phyloP scores from a whole-genome alignment of 2,329 filamentous ascomycete genomes.

The Scorias spongiosa region DNA sequence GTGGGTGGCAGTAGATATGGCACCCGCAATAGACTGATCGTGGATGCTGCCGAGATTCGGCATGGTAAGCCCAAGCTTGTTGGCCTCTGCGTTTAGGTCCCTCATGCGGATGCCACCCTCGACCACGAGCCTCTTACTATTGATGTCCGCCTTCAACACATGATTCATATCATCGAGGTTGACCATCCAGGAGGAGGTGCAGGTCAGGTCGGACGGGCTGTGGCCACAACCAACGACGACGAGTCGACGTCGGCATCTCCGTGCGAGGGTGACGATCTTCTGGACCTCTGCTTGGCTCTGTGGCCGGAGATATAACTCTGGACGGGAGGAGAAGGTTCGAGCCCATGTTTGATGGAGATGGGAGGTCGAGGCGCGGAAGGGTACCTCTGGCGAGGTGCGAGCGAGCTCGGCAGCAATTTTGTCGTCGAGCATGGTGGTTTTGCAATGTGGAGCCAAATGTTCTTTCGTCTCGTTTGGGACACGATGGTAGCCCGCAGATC shows the following conservation, averaged over 20 bases:
- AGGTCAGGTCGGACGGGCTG: slow-evolving; percentile 82
- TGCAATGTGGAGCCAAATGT: no score
- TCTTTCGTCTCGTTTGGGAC: no score
- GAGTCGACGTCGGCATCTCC: slow-evolving; percentile 63
- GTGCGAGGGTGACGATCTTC: slow-evolving; percentile 67
- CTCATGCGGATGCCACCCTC: slow-evolving; percentile 79
- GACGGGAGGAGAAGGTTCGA: slow-evolving; percentile 73
- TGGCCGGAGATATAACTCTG: slow-evolving; percentile 83
- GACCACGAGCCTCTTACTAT: slow-evolving; percentile 54
- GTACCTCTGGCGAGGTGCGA: slow-evolving; percentile 44
- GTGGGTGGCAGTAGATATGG: slow-evolving; percentile 85
- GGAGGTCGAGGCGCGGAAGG: slow-evolving; percentile 59
- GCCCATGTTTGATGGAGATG: slow-evolving; percentile 90
- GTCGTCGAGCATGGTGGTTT: slow-evolving; percentile 1
- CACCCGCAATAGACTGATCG: slow-evolving; percentile 80
- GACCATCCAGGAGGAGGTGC: slow-evolving; percentile 84
- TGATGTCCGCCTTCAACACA: slow-evolving; percentile 53
- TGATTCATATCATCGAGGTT: slow-evolving; percentile 75
- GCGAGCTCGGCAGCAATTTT: slow-evolving; percentile 38
- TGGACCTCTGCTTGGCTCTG: slow-evolving; percentile 66
- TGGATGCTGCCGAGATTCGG: slow-evolving; percentile 91
- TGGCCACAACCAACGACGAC: slow-evolving; percentile 83
- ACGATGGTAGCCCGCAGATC: no score
- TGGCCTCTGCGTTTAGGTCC: slow-evolving; percentile 57
- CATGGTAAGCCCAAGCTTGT: slow-evolving; percentile 64